Evolutionary conservation across 2,329 filamentous ascomycete species (phyloP).

Genomic region (Arthrobotrys pseudoclavata): DNA sequence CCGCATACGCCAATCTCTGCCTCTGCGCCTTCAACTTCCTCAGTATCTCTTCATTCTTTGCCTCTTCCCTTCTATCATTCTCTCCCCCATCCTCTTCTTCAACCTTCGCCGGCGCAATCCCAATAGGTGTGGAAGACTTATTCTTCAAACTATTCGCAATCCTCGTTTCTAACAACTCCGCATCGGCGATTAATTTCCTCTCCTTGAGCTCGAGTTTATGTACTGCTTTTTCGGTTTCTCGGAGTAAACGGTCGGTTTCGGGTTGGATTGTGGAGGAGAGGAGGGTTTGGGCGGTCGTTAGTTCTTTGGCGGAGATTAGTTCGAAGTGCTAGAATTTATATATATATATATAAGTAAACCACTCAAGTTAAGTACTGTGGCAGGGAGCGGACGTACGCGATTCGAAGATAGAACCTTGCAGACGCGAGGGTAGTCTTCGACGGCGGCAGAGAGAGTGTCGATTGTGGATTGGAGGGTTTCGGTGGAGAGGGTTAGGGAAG

Average conservation of each 20-base stretch:
- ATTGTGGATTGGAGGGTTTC: constrained; percentile 75
- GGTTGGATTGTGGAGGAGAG: constrained; percentile 91
- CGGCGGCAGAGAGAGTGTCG: constrained; percentile 69
- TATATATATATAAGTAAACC: not conserved
- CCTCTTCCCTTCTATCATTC: constrained; percentile 63
- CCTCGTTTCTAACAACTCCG: constrained; percentile 83
- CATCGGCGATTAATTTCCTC: constrained; percentile 83
- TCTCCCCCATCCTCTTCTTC: constrained; percentile 60
- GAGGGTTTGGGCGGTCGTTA: constrained; percentile 84
- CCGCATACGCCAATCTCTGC: constrained; percentile 86
- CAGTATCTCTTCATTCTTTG: constrained; percentile 71
- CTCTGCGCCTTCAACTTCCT: constrained; percentile 82
- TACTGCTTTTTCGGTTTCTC: constrained; percentile 84
- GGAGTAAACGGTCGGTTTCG: constrained; percentile 82
- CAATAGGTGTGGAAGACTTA: constrained; percentile 31
- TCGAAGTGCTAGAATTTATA: constrained; percentile 80
- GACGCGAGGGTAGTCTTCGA: constrained; percentile 72
- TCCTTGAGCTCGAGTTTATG: constrained; percentile 86
- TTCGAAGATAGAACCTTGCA: constrained; percentile 72
- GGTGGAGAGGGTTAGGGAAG: constrained; percentile 74
- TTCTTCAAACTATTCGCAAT: constrained; percentile 63
- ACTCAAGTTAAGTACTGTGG: not conserved
- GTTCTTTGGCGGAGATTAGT: constrained; percentile 85
- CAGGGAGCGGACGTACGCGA: constrained; percentile 71
- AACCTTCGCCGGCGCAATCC: constrained; percentile 39